Evolutionary conservation across 139 green algal species (phyloP).

Genomic region (Ettlia oleoabundans): DNA sequence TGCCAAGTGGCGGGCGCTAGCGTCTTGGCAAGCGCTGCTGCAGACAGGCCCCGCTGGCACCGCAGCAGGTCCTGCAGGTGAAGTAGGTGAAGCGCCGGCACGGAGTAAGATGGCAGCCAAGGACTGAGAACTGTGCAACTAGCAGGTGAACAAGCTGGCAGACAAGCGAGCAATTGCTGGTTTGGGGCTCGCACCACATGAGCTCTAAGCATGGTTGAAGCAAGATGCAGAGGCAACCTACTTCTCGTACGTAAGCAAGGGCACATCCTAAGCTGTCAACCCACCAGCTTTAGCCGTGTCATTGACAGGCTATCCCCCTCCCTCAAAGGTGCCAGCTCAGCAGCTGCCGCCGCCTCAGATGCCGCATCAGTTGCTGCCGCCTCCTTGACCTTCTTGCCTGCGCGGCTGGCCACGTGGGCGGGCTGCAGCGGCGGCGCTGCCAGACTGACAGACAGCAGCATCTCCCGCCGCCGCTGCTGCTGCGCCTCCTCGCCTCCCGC

Average conservation of each 20-base stretch:
- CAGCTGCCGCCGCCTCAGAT: not conserved
- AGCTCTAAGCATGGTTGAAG: too few relatives aligned
- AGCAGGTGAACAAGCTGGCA: too few relatives aligned
- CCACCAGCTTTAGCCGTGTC: conserved; percentile 20
- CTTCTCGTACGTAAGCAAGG: too few relatives aligned
- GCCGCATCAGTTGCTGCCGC: conserved; percentile 10
- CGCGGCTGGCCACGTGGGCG: not conserved
- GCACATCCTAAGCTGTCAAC: too few relatives aligned
- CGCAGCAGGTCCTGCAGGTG: conserved; percentile 19
- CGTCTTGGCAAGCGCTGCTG: not conserved
- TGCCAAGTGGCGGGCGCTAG: conserved; percentile 43
- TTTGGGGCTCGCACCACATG: too few relatives aligned
- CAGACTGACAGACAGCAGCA: not conserved
- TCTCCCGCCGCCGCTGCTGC: not conserved
- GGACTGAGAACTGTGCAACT: too few relatives aligned
- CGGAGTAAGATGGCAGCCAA: too few relatives aligned
- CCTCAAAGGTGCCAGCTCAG: not conserved
- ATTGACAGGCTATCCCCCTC: conserved; percentile 1
- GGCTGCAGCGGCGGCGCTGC: not conserved
- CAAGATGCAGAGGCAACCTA: too few relatives aligned
- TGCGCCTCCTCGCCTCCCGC: not conserved
- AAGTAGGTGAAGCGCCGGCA: too few relatives aligned
- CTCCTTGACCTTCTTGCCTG: conserved; percentile 14
- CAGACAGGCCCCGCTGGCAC: conserved; percentile 8
- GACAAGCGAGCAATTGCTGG: too few relatives aligned